phyloP scores from a whole-genome alignment of 192 early-diverging fungal species.

The Haplosporangium gracile region DNA sequence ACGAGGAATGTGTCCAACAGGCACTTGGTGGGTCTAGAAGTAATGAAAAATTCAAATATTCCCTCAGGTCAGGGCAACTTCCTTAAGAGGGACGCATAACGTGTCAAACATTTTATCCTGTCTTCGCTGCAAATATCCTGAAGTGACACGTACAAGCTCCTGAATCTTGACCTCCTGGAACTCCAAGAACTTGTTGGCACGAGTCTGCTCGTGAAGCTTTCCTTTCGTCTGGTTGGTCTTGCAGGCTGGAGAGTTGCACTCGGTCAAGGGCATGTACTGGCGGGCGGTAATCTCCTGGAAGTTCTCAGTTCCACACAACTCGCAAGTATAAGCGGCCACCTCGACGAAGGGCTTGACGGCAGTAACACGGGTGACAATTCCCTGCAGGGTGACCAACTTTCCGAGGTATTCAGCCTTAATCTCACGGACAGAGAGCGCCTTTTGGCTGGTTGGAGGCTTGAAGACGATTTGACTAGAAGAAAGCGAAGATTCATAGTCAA shows the following conservation, averaged over 20 bases:
- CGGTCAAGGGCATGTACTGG: conserved; percentile 83
- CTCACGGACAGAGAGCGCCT: conserved; percentile 87
- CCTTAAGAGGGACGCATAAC: not conserved
- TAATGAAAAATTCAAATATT: not conserved
- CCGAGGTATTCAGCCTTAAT: conserved; percentile 86
- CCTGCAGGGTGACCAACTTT: conserved; percentile 87
- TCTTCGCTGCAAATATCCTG: not conserved
- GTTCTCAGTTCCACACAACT: conserved; percentile 94
- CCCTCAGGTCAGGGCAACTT: not conserved
- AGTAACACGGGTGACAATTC: conserved; percentile 93
- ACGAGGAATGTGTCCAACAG: conserved; percentile 98
- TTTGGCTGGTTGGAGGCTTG: conserved; percentile 73
- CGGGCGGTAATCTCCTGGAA: conserved; percentile 91
- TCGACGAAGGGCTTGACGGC: conserved; percentile 93
- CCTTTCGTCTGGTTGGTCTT: conserved; percentile 85
- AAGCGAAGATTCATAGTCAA: not conserved
- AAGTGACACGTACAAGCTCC: conserved; percentile 77
- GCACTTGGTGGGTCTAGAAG: conserved; percentile 94
- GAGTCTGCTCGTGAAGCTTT: conserved; percentile 89
- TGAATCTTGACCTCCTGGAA: conserved; percentile 98
- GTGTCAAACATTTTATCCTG: not conserved
- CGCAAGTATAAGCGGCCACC: conserved; percentile 93
- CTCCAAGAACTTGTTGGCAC: conserved; percentile 91
- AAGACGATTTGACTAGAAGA: conserved; percentile 79
- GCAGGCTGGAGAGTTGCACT: conserved; percentile 87